Evolutionary conservation across 768 basidiomycete genomes (phyloP).

Genomic region (Psilocybe subaeruginosa): DNA sequence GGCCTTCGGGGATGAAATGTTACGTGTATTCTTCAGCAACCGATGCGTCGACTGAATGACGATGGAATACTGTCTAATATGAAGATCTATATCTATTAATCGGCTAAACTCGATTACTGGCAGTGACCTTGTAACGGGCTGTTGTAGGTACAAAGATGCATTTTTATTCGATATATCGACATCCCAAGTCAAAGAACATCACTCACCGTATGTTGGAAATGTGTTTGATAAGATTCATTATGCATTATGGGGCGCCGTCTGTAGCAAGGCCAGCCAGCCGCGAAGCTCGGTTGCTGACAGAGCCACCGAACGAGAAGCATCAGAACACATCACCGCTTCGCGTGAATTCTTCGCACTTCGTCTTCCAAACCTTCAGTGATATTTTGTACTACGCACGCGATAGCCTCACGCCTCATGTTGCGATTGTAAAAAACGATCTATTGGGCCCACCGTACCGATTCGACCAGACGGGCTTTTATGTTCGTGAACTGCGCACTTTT

Average conservation of each 20-base stretch:
- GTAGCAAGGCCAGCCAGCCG: conserved; percentile 3
- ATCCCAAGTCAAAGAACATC: no score
- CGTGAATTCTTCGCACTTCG: not conserved
- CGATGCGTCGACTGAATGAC: not conserved
- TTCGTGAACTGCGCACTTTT: no score
- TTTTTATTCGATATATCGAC: no score
- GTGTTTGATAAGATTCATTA: not conserved
- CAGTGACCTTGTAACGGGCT: no score
- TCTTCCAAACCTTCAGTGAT: conserved; percentile 1
- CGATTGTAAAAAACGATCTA: not conserved
- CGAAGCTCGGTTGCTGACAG: conserved; percentile 25
- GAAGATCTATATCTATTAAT: not conserved
- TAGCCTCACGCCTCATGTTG: not conserved
- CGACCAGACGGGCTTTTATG: no score
- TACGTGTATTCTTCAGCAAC: not conserved
- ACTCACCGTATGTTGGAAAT: no score
- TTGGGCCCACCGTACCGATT: not conserved
- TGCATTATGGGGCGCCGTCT: not conserved
- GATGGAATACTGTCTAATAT: not conserved
- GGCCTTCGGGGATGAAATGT: not conserved
- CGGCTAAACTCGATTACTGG: no score
- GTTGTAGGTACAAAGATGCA: no score
- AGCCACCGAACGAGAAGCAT: conserved; percentile 8
- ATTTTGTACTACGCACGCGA: not conserved
- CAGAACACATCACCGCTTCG: not conserved